Conservation (phyloP, 1,139 yeast genomes). For the Saccharomyces hybrid region DNA sequence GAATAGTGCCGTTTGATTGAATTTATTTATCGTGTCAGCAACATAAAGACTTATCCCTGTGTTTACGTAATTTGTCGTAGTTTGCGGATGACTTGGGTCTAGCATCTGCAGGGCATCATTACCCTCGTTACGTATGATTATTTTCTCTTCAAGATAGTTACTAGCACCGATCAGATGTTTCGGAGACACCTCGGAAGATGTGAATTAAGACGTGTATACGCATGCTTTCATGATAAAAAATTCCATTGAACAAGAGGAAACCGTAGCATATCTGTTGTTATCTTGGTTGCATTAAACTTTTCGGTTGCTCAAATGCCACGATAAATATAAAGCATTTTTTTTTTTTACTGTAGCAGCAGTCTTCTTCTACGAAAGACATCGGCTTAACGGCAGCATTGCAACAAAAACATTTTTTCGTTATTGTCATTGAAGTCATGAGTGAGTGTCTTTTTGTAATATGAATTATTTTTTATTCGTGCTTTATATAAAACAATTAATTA, state of each 20-base stretch:
- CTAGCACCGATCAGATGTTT: not conserved
- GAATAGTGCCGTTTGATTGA: not conserved
- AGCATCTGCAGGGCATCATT: not conserved
- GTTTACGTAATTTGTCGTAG: not conserved
- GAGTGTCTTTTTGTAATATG: not conserved
- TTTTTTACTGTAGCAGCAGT: not conserved
- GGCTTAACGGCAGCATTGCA: not conserved
- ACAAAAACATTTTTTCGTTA: not conserved
- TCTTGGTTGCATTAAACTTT: not conserved
- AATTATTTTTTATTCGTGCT: not conserved
- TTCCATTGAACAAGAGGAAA: not conserved
- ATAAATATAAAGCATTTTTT: not conserved
- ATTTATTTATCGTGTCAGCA: not conserved
- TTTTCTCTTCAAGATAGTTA: not conserved
- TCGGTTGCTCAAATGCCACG: not conserved
- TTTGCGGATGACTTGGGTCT: not conserved
- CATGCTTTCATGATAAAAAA: not conserved
- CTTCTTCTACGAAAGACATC: not conserved
- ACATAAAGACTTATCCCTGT: not conserved
- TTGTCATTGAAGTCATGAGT: not conserved
- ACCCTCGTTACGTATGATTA: no score
- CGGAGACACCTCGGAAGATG: not conserved
- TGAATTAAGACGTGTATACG: not conserved
- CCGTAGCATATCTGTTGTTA: not conserved
- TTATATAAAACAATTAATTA: not conserved